Conservation (phyloP, 345 rosid genomes). For the Ceriops zippeliana region DNA sequence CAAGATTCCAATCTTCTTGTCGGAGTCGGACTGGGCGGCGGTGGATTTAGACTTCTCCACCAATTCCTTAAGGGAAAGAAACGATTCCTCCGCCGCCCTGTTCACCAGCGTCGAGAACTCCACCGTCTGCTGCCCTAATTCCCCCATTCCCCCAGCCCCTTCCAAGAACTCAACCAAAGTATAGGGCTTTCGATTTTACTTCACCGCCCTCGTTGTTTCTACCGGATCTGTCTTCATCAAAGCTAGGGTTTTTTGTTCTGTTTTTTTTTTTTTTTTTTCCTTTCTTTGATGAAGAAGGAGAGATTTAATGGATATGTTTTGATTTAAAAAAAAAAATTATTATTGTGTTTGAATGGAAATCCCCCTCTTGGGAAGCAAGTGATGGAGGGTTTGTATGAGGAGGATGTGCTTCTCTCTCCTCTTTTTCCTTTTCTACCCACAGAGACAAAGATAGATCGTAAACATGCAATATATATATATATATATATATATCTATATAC, state of each 20-base stretch:
- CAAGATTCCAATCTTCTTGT: constrained; percentile 77
- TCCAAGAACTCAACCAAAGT: not conserved
- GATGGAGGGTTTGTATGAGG: no score
- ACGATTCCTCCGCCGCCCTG: constrained; percentile 87
- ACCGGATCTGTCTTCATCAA: constrained; percentile 5
- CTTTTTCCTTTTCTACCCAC: no score
- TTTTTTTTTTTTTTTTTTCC: no score
- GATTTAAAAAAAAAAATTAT: not conserved
- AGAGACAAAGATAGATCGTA: no score
- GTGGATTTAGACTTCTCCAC: constrained; percentile 68
- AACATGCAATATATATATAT: no score
- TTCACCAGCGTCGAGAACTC: constrained; percentile 70
- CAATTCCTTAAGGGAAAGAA: constrained; percentile 65
- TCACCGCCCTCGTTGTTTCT: not conserved
- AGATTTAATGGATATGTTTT: not conserved
- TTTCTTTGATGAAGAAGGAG: not conserved
- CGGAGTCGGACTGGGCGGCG: constrained; percentile 58
- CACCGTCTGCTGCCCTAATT: constrained; percentile 85
- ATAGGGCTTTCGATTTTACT: not conserved
- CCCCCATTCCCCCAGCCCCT: constrained; percentile 41
- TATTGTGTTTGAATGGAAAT: no score
- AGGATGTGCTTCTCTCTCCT: no score
- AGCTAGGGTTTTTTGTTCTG: not conserved
- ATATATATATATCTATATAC: no score
- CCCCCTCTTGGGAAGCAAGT: no score